Conservation (phyloP, 1,284 basidiomycete genomes). For the Ganoderma leucocontextum region DNA sequence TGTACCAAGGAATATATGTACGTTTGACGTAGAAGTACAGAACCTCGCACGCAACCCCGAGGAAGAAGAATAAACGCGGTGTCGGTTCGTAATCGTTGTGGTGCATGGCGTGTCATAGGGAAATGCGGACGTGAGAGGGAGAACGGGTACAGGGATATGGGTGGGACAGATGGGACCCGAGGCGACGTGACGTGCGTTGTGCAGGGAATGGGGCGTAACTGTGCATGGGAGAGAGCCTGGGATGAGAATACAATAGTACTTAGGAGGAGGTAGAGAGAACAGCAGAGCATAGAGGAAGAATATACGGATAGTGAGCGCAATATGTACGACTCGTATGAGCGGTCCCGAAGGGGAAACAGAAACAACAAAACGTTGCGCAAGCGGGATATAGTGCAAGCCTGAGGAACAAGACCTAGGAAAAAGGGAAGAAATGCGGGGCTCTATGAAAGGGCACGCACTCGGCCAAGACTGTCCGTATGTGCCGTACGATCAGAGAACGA, state of each 20-base stretch:
- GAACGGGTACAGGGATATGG: background rate
- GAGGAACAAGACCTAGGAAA: background rate
- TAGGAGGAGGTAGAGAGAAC: constrained; percentile 16
- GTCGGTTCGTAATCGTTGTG: background rate
- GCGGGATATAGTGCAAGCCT: constrained; percentile 1
- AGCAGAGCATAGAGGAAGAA: constrained; percentile 29
- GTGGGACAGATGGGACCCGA: background rate
- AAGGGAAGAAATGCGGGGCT: constrained; percentile 3
- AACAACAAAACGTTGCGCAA: background rate
- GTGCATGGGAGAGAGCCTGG: constrained; percentile 21
- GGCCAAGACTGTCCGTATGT: background rate
- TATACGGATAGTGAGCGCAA: constrained; percentile 24
- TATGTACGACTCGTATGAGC: constrained; percentile 21
- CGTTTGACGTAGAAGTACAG: constrained; percentile 31
- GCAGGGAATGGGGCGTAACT: constrained; percentile 12
- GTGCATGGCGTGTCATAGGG: background rate
- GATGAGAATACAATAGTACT: constrained; percentile 25
- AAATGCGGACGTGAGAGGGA: background rate
- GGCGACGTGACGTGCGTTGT: constrained; percentile 3
- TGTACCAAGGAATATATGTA: constrained; percentile 33
- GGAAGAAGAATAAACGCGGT: constrained; percentile 7
- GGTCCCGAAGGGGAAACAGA: background rate
- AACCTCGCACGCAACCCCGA: constrained; percentile 18
- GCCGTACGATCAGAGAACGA: constrained; percentile 50
- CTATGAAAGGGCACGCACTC: background rate